These are phyloP conservation scores for Kodamaea sp. DNA, from an alignment of 1,139 yeast genomes.

Conservation along the genomic window DNA sequence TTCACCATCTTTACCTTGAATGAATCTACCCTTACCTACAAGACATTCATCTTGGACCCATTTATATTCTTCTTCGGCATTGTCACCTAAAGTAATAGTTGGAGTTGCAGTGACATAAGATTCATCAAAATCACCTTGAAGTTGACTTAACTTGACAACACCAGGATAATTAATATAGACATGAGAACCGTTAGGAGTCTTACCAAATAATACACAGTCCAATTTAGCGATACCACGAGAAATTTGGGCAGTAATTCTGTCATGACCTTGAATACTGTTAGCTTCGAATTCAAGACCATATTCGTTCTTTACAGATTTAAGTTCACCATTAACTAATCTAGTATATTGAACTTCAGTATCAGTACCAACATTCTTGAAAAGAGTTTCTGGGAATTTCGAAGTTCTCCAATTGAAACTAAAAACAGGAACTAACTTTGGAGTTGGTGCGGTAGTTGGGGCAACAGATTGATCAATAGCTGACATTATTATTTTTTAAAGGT, in stretches of 20 bases:
- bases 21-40: conserved; percentile 53
- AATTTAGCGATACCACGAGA: conserved; percentile 32
- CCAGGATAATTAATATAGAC: conserved; percentile 46
- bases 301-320: conserved; percentile 27
- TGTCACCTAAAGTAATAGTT: conserved; percentile 34
- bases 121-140: conserved; percentile 38
- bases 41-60: conserved; percentile 48
- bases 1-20: conserved; percentile 39
- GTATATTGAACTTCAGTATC: conserved; percentile 21
- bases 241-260: conserved; percentile 38
- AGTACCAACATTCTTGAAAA: conserved; percentile 16
- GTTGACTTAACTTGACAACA: conserved; percentile 34
- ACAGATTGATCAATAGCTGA: conserved; percentile 8
- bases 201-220: conserved; percentile 49
- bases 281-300: conserved; percentile 30
- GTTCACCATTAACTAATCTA: conserved; percentile 25
- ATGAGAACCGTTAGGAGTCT: conserved; percentile 36
- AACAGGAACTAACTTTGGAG: conserved; percentile 30
- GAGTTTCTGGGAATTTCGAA: conserved; percentile 15
- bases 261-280: conserved; percentile 35
- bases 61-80: conserved; percentile 36
- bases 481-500: too few relatives aligned
- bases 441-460: conserved; percentile 19
- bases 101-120: conserved; percentile 48
- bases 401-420: conserved; percentile 26